Evolutionary conservation across 108 stramenopile genomes (phyloP).

Genomic region (Stephanodiscus triporus): DNA sequence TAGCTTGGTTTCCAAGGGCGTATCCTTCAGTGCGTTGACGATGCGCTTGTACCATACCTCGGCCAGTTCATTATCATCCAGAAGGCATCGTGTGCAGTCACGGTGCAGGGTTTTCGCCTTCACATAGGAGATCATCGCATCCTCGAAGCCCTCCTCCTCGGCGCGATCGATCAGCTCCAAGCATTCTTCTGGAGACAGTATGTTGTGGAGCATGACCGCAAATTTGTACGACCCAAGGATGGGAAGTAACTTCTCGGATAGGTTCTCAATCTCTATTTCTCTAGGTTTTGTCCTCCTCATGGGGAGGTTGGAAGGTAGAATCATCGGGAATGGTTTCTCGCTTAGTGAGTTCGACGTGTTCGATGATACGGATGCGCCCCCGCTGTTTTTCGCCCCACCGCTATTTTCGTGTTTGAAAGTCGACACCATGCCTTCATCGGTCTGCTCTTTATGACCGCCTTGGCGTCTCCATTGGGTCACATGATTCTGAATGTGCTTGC

Average conservation of each 20-base stretch:
- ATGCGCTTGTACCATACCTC: constrained; percentile 47
- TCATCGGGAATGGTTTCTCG: neutral
- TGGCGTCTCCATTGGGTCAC: constrained; percentile 50
- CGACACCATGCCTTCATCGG: neutral
- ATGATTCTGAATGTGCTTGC: constrained; percentile 74
- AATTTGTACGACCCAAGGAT: constrained; percentile 38
- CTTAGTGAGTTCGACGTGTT: constrained; percentile 17
- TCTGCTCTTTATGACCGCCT: constrained; percentile 10
- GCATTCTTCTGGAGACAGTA: constrained; percentile 33
- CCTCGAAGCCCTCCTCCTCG: constrained; percentile 29
- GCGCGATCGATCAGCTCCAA: constrained; percentile 33
- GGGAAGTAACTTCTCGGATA: constrained; percentile 21
- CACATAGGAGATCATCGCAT: constrained; percentile 29
- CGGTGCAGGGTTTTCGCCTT: constrained; percentile 20
- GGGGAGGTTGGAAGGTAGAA: neutral
- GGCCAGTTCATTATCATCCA: constrained; percentile 23
- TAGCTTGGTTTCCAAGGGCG: constrained; percentile 28
- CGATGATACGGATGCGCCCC: constrained; percentile 15
- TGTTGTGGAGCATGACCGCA: constrained; percentile 31
- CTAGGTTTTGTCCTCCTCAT: constrained; percentile 14
- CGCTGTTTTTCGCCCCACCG: neutral
- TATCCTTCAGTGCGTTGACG: constrained; percentile 26
- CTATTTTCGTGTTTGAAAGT: neutral
- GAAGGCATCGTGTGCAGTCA: constrained; percentile 24
- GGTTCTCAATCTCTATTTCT: constrained; percentile 34